A percentile compares a stretch with the other conserved stretches of the same genome.
Conservation (phyloP, 768 basidiomycete genomes). For the Amanita subjunquillea region DNA sequence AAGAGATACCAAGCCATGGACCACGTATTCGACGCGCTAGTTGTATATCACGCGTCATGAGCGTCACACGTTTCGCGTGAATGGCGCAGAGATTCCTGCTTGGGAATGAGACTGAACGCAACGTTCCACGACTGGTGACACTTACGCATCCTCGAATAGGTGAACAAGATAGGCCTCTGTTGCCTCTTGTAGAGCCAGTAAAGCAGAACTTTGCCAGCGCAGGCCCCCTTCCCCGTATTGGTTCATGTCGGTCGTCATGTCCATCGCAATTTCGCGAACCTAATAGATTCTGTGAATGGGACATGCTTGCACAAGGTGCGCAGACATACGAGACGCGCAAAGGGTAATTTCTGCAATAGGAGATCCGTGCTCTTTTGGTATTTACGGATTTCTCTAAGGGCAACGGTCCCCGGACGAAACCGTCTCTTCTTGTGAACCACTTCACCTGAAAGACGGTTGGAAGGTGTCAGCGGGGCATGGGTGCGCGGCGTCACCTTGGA, state of each 20-base stretch:
- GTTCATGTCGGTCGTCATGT: conserved; percentile 76
- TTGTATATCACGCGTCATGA: conserved; percentile 97
- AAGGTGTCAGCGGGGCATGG: not conserved
- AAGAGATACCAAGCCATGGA: conserved; percentile 70
- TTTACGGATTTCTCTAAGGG: conserved; percentile 85
- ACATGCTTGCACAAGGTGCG: not conserved
- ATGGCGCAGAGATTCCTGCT: conserved; percentile 89
- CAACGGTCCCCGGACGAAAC: conserved; percentile 87
- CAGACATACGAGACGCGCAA: conserved; percentile 75
- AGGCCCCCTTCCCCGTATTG: conserved; percentile 49
- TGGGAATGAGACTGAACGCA: conserved; percentile 5
- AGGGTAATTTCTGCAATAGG: conserved; percentile 79
- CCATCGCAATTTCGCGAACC: conserved; percentile 93
- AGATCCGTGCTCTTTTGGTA: conserved; percentile 93
- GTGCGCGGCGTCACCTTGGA: conserved; percentile 7
- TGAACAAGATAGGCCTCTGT: conserved; percentile 93
- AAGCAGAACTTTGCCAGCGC: conserved; percentile 93
- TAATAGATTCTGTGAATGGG: conserved; percentile 17
- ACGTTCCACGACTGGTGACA: conserved; percentile 14
- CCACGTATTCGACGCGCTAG: conserved; percentile 93
- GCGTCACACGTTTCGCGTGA: conserved; percentile 95
- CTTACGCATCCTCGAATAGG: conserved; percentile 97
- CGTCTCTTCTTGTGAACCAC: conserved; percentile 39
- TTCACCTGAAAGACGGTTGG: not conserved
- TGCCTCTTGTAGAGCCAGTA: conserved; percentile 92